Base-by-base conservation (phyloP, 352 stramenopile species). In the Globisporangium perplexum region DNA sequence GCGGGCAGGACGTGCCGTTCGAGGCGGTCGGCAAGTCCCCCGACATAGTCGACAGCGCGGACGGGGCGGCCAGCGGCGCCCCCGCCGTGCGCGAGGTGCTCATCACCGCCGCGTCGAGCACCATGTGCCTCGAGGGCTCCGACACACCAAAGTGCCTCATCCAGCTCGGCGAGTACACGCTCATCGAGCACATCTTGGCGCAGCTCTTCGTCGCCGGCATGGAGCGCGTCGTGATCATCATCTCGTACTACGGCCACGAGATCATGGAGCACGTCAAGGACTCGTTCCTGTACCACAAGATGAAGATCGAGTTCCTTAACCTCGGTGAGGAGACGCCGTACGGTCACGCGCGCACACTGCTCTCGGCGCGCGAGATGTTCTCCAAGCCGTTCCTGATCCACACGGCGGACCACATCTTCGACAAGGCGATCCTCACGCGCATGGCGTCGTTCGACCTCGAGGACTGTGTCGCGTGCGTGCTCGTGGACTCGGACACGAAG, bases 301-400 rank as follows among this genome's bases (percentile, higher is more conserved):
- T 93, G 79, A 61, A 77, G 59, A 90, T 93, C 45, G 81, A 90
- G 63, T 93, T 92, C 55, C 48, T 93, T 26, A 89, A 93, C 53
- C 52, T 93, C n/a, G 82, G 82, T 36, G 75, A 90, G 50, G 75
- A 88, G 54, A 80, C 50, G 68, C 69, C 17, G 87, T 52, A 90
- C 52, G 77, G 78, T 33, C 75, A 91, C 59, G 74, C 83, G 53
- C 77, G 81, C 30, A 88, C 83, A 47, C 47, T 93, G 38, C 62
- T 93, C 22, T 85, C 83, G 14, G 83, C 81, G 24, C 71, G 81
- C 45, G 70, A 89, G 43, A 85, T 91, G 72, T 93, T 93, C 55
- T 61, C 66, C 1, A 77, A 83, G n/a, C 79, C 77, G 7, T 94
- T 94, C 57, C 60, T 94, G 41, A 92, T 94, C 58, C 83, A 94